Percentiles rank a stretch among this genome's conserved stretches.
Conservation (phyloP, 331 rosid species). For the Quercus phellos region DNA sequence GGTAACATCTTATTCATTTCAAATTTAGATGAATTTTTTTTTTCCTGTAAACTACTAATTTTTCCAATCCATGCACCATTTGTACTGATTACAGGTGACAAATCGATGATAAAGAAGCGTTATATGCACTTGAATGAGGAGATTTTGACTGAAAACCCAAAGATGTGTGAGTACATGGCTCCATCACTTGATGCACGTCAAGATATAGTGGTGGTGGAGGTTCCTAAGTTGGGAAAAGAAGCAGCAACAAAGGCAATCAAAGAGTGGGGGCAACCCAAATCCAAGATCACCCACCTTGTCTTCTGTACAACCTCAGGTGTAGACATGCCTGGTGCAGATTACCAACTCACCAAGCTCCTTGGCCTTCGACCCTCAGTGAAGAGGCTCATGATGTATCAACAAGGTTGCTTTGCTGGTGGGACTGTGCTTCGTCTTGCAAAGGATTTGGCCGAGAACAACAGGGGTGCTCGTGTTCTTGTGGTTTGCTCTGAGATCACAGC, state of each 20-base stretch:
- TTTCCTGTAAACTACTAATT: no score
- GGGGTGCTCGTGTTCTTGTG: conserved; percentile 45
- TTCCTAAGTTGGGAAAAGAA: conserved; percentile 54
- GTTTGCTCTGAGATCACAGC: conserved; percentile 51
- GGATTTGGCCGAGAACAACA: conserved; percentile 49
- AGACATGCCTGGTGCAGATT: conserved; percentile 47
- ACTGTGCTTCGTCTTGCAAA: conserved; percentile 47
- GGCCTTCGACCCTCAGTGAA: conserved; percentile 41
- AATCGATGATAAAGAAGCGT: conserved; percentile 51
- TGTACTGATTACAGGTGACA: conserved; percentile 35
- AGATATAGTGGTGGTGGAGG: conserved; percentile 52
- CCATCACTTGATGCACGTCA: conserved; percentile 58
- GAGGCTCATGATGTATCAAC: conserved; percentile 44
- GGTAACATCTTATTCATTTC: no score
- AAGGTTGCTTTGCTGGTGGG: conserved; percentile 45
- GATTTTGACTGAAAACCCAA: conserved; percentile 36
- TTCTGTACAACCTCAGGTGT: conserved; percentile 42
- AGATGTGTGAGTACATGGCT: conserved; percentile 51
- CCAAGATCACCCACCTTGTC: conserved; percentile 51
- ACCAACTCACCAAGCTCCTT: conserved; percentile 43
- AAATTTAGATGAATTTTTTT: no score
- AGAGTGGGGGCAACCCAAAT: conserved; percentile 64
- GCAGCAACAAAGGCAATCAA: conserved; percentile 49
- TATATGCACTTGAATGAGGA: conserved; percentile 52
- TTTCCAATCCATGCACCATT: not conserved